Evolutionary conservation across 2,329 filamentous ascomycete genomes (phyloP).

Genomic region (Aspergillus caelatus): DNA sequence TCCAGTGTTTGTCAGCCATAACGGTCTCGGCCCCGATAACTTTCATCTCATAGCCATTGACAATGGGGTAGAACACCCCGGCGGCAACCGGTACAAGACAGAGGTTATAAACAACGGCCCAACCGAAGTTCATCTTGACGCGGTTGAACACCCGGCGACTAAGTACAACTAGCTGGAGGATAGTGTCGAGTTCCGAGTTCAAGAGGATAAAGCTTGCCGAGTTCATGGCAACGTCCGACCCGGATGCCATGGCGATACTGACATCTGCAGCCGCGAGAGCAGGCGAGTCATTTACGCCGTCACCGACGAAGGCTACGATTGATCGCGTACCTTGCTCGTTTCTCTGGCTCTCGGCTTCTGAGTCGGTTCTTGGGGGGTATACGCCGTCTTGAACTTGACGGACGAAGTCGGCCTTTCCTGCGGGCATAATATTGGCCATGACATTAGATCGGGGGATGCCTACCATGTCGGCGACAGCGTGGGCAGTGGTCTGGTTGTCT

Average conservation of each 20-base stretch:
- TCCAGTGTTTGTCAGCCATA: constrained; percentile 44
- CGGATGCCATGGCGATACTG: constrained; percentile 78
- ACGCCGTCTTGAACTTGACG: constrained; percentile 37
- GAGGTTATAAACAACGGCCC: constrained; percentile 82
- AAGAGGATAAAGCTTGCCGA: constrained; percentile 81
- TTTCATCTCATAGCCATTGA: constrained; percentile 40
- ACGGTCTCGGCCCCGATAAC: constrained; percentile 35
- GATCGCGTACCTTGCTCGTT: constrained; percentile 39
- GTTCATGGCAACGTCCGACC: constrained; percentile 80
- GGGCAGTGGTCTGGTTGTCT: constrained; percentile 83
- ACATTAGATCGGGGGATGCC: constrained; percentile 75
- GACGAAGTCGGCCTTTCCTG: constrained; percentile 65
- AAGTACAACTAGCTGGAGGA: constrained; percentile 74
- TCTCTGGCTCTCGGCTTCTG: constrained; percentile 16
- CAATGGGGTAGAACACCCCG: constrained; percentile 71
- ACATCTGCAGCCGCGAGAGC: constrained; percentile 80
- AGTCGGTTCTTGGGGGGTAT: background rate
- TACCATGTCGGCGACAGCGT: constrained; percentile 73
- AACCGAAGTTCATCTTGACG: constrained; percentile 82
- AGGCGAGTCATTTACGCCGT: constrained; percentile 84
- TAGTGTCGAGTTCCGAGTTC: constrained; percentile 67
- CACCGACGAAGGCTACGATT: constrained; percentile 80
- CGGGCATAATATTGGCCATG: constrained; percentile 83
- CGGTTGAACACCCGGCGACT: constrained; percentile 72
- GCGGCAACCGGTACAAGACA: constrained; percentile 79